Percentiles rank a stretch among this genome's conserved stretches.
Evolutionary conservation across 2,329 filamentous ascomycete species (phyloP).

Genomic region (Paecilomyces dactylethromorphus): DNA sequence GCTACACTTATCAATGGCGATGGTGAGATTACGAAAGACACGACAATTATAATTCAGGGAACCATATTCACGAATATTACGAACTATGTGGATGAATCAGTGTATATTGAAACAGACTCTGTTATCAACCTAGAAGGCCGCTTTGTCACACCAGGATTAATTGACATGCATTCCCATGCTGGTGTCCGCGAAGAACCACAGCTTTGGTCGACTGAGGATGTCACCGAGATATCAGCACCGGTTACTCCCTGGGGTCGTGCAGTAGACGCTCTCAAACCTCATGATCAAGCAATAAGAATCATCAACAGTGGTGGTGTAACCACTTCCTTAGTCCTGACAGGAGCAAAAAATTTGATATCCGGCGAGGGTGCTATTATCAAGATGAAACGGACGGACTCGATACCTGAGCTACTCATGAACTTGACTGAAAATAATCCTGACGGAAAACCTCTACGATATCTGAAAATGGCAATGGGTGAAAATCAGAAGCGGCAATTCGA

Average conservation of each 20-base stretch:
- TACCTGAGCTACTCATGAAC: constrained; percentile 45
- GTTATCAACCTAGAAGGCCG: constrained; percentile 37
- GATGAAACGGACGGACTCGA: constrained; percentile 39
- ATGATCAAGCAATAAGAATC: constrained; percentile 53
- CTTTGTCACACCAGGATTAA: constrained; percentile 57
- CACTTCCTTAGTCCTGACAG: constrained; percentile 50
- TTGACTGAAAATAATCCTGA: neutral
- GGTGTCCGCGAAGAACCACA: constrained; percentile 53
- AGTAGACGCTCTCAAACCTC: constrained; percentile 56
- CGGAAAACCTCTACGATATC: constrained; percentile 46
- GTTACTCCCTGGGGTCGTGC: constrained; percentile 54
- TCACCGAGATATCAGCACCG: constrained; percentile 7
- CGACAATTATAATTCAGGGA: neutral
- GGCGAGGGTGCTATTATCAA: constrained; percentile 65
- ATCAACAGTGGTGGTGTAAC: neutral
- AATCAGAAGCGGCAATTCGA: constrained; percentile 49
- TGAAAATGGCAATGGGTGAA: constrained; percentile 70
- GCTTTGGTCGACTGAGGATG: constrained; percentile 42
- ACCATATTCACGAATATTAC: neutral
- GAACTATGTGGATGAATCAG: neutral
- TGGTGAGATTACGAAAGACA: neutral
- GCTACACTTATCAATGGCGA: neutral
- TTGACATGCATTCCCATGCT: constrained; percentile 65
- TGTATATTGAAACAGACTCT: neutral
- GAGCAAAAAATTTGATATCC: constrained; percentile 63